Conservation (phyloP, 176 grass and related monocot species). For the Phoenix dactylifera region DNA sequence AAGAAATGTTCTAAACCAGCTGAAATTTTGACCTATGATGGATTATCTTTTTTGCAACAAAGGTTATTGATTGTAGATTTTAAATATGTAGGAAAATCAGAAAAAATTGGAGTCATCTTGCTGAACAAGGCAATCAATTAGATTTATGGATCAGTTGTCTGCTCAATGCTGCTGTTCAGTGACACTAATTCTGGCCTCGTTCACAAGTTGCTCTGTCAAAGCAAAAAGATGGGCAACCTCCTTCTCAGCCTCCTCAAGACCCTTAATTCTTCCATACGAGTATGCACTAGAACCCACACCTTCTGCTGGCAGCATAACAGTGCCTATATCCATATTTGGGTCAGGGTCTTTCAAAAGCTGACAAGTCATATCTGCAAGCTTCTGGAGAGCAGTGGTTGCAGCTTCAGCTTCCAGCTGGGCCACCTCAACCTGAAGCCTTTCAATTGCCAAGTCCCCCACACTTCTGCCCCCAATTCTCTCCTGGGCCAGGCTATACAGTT, state of each 20-base stretch:
- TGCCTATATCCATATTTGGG: slow-evolving; percentile 11
- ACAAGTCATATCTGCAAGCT: slow-evolving; percentile 24
- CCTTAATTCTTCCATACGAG: slow-evolving; percentile 7
- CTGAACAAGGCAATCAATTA: too few species aligned
- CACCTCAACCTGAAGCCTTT: slow-evolving; percentile 24
- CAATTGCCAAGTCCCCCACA: slow-evolving; percentile 4
- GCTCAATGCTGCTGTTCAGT: slow-evolving; percentile 9
- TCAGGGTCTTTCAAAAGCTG: slow-evolving; percentile 27
- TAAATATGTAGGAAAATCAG: too few species aligned
- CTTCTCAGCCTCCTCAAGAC: slow-evolving; percentile 38
- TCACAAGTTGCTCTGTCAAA: slow-evolving; percentile 40
- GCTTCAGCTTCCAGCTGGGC: slow-evolving; percentile 33
- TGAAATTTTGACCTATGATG: too few species aligned
- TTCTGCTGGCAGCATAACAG: slow-evolving; percentile 4
- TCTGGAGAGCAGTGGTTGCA: slow-evolving; percentile 28
- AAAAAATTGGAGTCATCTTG: too few species aligned
- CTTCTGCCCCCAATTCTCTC: slow-evolving; percentile 8
- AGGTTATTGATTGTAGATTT: too few species aligned
- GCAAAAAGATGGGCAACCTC: slow-evolving; percentile 37
- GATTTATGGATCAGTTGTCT: neutral
- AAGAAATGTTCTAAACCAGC: too few species aligned
- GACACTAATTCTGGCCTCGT: slow-evolving; percentile 19
- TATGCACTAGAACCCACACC: slow-evolving; percentile 5
- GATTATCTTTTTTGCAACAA: too few species aligned
- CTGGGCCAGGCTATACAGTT: slow-evolving; percentile 6